phyloP scores from a whole-genome alignment of 805 yeast species.

The Wickerhamomyces sydowiorum region DNA sequence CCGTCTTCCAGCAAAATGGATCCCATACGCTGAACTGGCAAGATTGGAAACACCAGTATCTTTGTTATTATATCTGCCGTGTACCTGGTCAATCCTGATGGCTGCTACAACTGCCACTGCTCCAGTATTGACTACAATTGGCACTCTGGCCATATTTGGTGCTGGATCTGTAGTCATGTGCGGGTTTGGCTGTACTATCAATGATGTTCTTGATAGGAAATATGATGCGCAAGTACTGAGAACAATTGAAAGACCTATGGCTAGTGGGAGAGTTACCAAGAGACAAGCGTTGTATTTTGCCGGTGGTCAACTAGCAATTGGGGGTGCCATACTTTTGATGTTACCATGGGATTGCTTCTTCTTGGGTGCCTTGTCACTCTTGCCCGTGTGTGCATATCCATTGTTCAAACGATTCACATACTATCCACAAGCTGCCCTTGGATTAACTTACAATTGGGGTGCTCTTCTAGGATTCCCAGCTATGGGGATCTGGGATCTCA shows the following conservation, averaged over 20 bases:
- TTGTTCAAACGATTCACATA: conserved; percentile 91
- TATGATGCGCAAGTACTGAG: conserved; percentile 83
- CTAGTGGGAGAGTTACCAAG: conserved; percentile 74
- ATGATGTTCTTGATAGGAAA: conserved; percentile 81
- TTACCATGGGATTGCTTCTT: conserved; percentile 80
- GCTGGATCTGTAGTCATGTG: conserved; percentile 89
- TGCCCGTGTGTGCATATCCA: conserved; percentile 83
- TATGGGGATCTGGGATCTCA: conserved; percentile 76
- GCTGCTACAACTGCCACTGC: conserved; percentile 76
- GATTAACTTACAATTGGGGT: conserved; percentile 92
- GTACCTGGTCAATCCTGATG: conserved; percentile 89
- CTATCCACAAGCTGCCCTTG: conserved; percentile 83
- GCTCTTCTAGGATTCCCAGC: conserved; percentile 94
- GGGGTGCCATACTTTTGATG: conserved; percentile 62
- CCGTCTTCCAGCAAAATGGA: conserved; percentile 62
- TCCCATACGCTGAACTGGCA: conserved; percentile 90
- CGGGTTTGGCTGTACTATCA: conserved; percentile 96
- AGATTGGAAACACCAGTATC: conserved; percentile 94
- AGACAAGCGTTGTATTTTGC: conserved; percentile 66
- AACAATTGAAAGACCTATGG: conserved; percentile 87
- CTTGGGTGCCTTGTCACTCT: conserved; percentile 75
- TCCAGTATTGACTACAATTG: conserved; percentile 53
- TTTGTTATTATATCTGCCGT: conserved; percentile 73
- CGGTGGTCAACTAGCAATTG: conserved; percentile 71
- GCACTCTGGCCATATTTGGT: conserved; percentile 66